Conservation (phyloP, 2,329 filamentous ascomycete genomes). For the Diaporthe sp. region DNA sequence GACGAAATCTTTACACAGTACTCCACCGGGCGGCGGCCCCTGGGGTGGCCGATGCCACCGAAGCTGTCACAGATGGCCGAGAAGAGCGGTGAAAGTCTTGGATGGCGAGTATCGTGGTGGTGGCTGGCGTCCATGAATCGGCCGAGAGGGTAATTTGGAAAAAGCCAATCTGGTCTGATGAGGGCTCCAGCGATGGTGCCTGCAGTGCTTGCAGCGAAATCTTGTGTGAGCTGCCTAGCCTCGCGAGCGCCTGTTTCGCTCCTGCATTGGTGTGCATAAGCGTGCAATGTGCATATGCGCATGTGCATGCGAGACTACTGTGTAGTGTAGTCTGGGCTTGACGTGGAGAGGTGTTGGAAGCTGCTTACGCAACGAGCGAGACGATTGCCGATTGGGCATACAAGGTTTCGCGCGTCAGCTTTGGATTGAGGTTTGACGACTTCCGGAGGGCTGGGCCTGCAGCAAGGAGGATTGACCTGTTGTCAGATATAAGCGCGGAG, state of each 20-base stretch:
- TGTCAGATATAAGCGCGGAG: background rate
- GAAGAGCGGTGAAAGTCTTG: slow-evolving; percentile 29
- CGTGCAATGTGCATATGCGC: slow-evolving; percentile 22
- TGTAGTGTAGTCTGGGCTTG: background rate
- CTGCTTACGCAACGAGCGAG: background rate
- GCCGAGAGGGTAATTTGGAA: background rate
- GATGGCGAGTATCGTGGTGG: background rate
- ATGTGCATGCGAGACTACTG: slow-evolving; percentile 13
- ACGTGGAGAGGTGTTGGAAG: background rate
- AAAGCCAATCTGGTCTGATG: background rate
- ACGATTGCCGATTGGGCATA: background rate
- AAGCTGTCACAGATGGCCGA: background rate
- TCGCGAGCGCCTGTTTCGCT: slow-evolving; percentile 31
- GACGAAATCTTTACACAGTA: background rate
- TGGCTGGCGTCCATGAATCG: slow-evolving; percentile 13
- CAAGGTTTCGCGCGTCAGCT: background rate
- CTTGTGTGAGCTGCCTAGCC: slow-evolving; percentile 10
- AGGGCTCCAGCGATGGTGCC: slow-evolving; percentile 23
- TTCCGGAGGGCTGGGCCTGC: slow-evolving; percentile 2
- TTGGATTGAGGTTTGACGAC: slow-evolving; percentile 1
- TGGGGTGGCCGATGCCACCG: background rate
- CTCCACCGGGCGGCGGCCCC: slow-evolving; percentile 8
- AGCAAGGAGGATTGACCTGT: background rate
- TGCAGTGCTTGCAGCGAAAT: slow-evolving; percentile 10
- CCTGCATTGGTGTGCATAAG: slow-evolving; percentile 34